phyloP scores from a whole-genome alignment of 129 eudicot genomes.

The Calendula officinalis region DNA sequence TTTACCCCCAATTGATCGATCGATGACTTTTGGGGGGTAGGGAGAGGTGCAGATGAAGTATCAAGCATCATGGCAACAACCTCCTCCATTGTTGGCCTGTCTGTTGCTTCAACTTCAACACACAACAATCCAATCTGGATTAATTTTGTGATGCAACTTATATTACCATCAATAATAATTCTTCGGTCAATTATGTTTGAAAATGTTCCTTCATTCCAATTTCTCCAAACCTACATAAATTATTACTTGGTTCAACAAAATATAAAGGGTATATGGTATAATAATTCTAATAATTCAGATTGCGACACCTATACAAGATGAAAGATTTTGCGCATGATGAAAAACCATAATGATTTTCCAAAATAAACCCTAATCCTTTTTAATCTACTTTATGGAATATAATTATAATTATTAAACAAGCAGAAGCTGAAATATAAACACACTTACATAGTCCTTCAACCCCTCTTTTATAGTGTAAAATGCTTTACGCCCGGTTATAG shows the following conservation, averaged over 20 bases:
- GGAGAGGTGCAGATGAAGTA: not conserved
- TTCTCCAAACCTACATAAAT: not conserved
- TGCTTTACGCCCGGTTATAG: not conserved
- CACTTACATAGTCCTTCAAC: not conserved
- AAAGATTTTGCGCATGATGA: too few relatives aligned
- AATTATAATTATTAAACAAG: too few relatives aligned
- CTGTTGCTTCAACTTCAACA: not conserved
- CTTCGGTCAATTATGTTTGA: not conserved
- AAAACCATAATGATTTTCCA: too few relatives aligned
- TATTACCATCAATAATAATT: not conserved
- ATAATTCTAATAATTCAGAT: too few relatives aligned
- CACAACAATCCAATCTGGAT: slow-evolving; percentile 6
- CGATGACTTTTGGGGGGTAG: not conserved
- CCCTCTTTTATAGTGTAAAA: not conserved
- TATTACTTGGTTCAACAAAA: too few relatives aligned
- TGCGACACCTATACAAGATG: too few relatives aligned
- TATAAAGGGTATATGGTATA: too few relatives aligned
- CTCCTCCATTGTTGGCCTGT: slow-evolving; percentile 11
- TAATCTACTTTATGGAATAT: too few relatives aligned
- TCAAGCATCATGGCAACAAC: slow-evolving; percentile 1
- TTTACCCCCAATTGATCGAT: too few relatives aligned
- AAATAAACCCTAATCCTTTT: too few relatives aligned
- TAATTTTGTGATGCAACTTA: not conserved
- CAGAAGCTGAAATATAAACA: too few relatives aligned
- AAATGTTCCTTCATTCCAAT: not conserved